Evolutionary conservation across 805 yeast genomes (phyloP).

Genomic region (Saturnispora sanitii): DNA sequence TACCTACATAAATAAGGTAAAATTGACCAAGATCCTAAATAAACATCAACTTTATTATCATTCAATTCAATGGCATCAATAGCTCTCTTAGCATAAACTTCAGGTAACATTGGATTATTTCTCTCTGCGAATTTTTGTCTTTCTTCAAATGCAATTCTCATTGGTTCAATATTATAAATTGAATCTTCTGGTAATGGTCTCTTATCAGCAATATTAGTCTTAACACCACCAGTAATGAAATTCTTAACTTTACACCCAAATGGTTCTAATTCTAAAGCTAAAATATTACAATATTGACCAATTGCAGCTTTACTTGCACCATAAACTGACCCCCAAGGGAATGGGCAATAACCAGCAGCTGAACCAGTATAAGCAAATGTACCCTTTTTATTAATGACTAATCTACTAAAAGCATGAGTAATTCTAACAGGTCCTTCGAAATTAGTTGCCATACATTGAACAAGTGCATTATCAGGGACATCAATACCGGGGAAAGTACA

Average conservation of each 20-base stretch:
- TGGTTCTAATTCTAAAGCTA: constrained; percentile 60
- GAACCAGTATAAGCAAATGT: constrained; percentile 70
- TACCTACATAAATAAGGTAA: constrained; percentile 17
- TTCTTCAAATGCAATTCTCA: constrained; percentile 35
- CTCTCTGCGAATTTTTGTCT: constrained; percentile 52
- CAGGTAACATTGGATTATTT: constrained; percentile 51
- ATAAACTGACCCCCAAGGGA: constrained; percentile 64
- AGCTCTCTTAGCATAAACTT: constrained; percentile 45
- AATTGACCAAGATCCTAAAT: constrained; percentile 38
- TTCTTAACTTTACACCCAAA: constrained; percentile 64
- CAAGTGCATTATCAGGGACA: constrained; percentile 39
- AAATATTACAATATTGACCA: constrained; percentile 54
- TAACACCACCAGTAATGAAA: constrained; percentile 67
- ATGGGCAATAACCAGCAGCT: constrained; percentile 50
- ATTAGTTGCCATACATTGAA: constrained; percentile 51
- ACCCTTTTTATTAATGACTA: constrained; percentile 51
- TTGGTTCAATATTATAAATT: constrained; percentile 41
- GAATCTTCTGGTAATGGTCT: constrained; percentile 51
- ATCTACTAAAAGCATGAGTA: constrained; percentile 40
- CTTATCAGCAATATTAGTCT: constrained; percentile 58
- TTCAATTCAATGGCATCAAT: constrained; percentile 38
- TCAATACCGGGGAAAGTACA: constrained; percentile 66
- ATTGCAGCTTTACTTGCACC: constrained; percentile 68
- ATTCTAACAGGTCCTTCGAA: constrained; percentile 61
- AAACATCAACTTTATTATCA: constrained; percentile 38